Conservation (phyloP, 257 asterid species). For the Handroanthus guayacan region DNA sequence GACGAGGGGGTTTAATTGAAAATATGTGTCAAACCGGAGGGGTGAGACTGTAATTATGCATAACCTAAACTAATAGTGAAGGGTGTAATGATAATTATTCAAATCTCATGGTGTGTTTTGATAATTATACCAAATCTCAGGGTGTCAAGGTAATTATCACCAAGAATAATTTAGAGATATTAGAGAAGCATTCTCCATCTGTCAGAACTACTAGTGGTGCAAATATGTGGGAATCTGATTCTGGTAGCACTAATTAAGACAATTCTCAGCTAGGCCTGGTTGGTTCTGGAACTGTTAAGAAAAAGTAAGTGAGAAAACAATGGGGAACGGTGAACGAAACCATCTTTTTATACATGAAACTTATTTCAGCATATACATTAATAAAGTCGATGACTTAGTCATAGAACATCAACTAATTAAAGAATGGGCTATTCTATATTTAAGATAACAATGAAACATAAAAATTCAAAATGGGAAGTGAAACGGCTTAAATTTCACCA, state of each 20-base stretch:
- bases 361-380: conserved; percentile 31
- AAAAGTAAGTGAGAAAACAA: not conserved
- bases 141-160: too few relatives aligned
- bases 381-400: conserved; percentile 26
- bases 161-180: not conserved
- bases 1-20: too few relatives aligned
- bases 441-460: not conserved
- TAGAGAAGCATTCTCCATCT: conserved; percentile 15
- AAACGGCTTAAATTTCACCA: conserved; percentile 36
- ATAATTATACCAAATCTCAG: too few relatives aligned
- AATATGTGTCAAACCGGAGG: too few relatives aligned
- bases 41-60: too few relatives aligned
- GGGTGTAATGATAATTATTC: too few relatives aligned
- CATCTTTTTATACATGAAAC: not conserved
- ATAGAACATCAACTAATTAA: conserved; percentile 25
- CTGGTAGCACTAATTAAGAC: conserved; percentile 42
- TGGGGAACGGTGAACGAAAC: not conserved
- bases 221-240: conserved; percentile 58
- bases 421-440: conserved; percentile 15
- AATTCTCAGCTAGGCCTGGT: too few relatives aligned
- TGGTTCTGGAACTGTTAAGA: not conserved
- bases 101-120: too few relatives aligned
- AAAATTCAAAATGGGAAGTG: conserved; percentile 24
- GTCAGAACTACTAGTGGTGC: conserved; percentile 35
- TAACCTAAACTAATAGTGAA: too few relatives aligned